Evolutionary conservation across 805 yeast species (phyloP).

Genomic region (Kregervanrija fluxuum): DNA sequence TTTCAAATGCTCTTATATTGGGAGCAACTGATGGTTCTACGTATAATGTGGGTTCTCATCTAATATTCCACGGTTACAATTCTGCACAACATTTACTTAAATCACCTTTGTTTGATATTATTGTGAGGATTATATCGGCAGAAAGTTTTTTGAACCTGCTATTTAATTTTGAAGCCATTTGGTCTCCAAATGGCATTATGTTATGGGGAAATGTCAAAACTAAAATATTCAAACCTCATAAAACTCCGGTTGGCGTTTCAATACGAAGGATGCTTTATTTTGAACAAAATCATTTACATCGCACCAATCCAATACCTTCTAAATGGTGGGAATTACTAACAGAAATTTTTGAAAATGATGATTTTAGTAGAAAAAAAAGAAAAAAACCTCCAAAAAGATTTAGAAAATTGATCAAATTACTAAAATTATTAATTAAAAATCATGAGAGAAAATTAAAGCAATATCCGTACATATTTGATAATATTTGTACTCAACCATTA

Average conservation of each 20-base stretch:
- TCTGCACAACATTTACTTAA: slow-evolving; percentile 36
- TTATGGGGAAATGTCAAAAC: slow-evolving; percentile 20
- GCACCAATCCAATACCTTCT: slow-evolving; percentile 19
- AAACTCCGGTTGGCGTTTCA: slow-evolving; percentile 3
- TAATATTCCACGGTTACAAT: slow-evolving; percentile 19
- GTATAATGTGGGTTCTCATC: slow-evolving; percentile 15
- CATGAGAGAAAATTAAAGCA: slow-evolving; percentile 26
- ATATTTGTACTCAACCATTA: slow-evolving; percentile 22
- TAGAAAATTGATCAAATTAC: slow-evolving; percentile 15
- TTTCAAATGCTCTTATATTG: slow-evolving; percentile 31
- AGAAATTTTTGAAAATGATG: slow-evolving; percentile 10
- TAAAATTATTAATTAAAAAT: slow-evolving; percentile 22
- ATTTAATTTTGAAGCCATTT: slow-evolving; percentile 28
- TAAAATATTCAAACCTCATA: not conserved
- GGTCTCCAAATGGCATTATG: slow-evolving; percentile 7
- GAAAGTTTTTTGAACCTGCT: slow-evolving; percentile 33
- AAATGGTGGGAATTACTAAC: slow-evolving; percentile 6
- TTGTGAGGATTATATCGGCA: slow-evolving; percentile 35
- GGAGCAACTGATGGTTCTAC: slow-evolving; percentile 36
- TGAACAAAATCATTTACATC: slow-evolving; percentile 10
- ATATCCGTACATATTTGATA: slow-evolving; percentile 32
- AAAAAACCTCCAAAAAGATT: slow-evolving; percentile 17
- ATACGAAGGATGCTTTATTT: slow-evolving; percentile 22
- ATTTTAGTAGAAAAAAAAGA: not conserved
- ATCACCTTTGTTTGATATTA: slow-evolving; percentile 34